Evolutionary conservation across 208 protist genomes (phyloP).

Genomic region (Trypanosoma cruzi): DNA sequence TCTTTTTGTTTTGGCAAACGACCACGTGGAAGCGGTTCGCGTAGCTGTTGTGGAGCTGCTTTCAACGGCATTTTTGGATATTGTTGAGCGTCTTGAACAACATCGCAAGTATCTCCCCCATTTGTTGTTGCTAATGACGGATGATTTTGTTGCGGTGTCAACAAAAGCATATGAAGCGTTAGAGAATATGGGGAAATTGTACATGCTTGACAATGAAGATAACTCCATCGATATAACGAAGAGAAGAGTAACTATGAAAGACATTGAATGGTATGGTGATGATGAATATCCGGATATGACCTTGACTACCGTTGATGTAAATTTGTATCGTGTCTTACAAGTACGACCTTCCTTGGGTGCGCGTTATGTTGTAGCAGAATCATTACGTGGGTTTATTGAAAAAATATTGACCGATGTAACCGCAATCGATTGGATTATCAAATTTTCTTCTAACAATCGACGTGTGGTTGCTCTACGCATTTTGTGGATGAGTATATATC

Average conservation of each 20-base stretch:
- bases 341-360: conserved; percentile 64
- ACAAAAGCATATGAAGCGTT: conserved; percentile 46
- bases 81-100: conserved; percentile 80
- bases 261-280: conserved; percentile 93
- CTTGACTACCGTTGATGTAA: conserved; percentile 26
- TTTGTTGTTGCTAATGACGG: conserved; percentile 75
- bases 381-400: conserved; percentile 61
- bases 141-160: conserved; percentile 62
- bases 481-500: conserved; percentile 77
- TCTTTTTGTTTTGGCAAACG: conserved; percentile 82
- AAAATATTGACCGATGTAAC: conserved; percentile 69
- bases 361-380: conserved; percentile 84
- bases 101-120: conserved; percentile 82
- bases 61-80: conserved; percentile 67
- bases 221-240: conserved; percentile 83
- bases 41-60: conserved; percentile 59
- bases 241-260: conserved; percentile 86
- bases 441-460: conserved; percentile 84
- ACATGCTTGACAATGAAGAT: conserved; percentile 89
- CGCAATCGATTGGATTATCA: conserved; percentile 90
- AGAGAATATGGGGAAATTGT: conserved; percentile 70
- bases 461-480: conserved; percentile 79
- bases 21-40: conserved; percentile 80
- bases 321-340: conserved; percentile 47
- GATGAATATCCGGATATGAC: conserved; percentile 86